A percentile compares a stretch with the other conserved stretches of the same genome.
phyloP scores from a whole-genome alignment of 1,139 yeast genomes.

The Debaryomyces fabryi region DNA sequence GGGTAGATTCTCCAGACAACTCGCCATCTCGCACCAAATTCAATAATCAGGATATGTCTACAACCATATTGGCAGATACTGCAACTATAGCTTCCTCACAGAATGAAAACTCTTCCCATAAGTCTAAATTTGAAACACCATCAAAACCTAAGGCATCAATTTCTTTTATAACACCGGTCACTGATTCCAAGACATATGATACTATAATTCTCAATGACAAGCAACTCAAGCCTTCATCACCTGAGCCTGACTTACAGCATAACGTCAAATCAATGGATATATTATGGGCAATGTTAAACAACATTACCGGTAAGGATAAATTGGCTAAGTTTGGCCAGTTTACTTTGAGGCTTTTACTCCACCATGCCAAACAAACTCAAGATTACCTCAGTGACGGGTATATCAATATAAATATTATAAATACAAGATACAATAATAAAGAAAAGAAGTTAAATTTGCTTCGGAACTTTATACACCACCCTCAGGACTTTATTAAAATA shows the following conservation, averaged over 20 bases:
- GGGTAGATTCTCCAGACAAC: conserved; percentile 35
- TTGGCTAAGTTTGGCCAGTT: conserved; percentile 67
- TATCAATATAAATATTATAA: conserved; percentile 34
- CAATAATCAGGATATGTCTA: conserved; percentile 9
- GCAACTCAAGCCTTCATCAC: background rate
- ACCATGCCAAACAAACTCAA: conserved; percentile 50
- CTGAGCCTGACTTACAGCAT: background rate
- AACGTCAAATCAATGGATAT: conserved; percentile 36
- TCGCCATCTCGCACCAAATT: conserved; percentile 26
- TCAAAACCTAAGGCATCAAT: conserved; percentile 7
- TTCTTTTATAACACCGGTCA: conserved; percentile 10
- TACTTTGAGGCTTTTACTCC: conserved; percentile 52
- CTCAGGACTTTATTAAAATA: conserved; percentile 42
- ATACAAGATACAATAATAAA: conserved; percentile 35
- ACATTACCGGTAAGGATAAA: conserved; percentile 70
- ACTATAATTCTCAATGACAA: conserved; percentile 4
- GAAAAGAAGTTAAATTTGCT: conserved; percentile 38
- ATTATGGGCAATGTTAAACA: conserved; percentile 53
- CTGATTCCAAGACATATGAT: conserved; percentile 6
- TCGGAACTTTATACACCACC: conserved; percentile 43
- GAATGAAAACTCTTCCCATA: background rate
- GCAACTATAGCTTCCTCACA: background rate
- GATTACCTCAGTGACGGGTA: conserved; percentile 36
- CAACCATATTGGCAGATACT: conserved; percentile 1
- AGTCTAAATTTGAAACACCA: conserved; percentile 13